Percentiles rank a stretch among this genome's conserved stretches.
Conservation (phyloP, 345 rosid species). For the Brassica incana region DNA sequence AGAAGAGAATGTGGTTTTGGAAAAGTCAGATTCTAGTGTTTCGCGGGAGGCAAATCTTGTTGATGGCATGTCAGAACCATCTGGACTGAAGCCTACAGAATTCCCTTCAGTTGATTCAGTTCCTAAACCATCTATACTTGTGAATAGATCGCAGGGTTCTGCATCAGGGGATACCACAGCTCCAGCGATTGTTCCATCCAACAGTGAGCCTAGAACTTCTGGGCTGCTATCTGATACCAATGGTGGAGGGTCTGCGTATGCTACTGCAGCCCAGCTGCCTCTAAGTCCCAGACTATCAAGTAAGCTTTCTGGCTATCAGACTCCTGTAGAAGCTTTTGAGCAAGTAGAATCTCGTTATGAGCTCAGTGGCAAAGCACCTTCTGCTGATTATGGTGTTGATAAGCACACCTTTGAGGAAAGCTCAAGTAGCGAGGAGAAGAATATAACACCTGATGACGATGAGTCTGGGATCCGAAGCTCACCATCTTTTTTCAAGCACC, state of each 20-base stretch:
- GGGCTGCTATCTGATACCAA: slow-evolving; percentile 45
- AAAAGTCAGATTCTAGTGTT: slow-evolving; percentile 52
- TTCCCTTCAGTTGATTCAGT: slow-evolving; percentile 43
- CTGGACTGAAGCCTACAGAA: slow-evolving; percentile 44
- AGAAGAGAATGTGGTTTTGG: slow-evolving; percentile 59
- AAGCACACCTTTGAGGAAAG: slow-evolving; percentile 52
- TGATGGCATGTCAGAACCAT: slow-evolving; percentile 49
- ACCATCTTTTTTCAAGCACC: not conserved
- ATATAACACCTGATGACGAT: slow-evolving; percentile 50
- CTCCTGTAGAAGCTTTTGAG: slow-evolving; percentile 44
- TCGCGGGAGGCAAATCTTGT: slow-evolving; percentile 40
- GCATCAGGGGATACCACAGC: slow-evolving; percentile 41
- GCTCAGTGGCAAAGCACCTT: slow-evolving; percentile 45
- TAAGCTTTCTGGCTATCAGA: slow-evolving; percentile 52
- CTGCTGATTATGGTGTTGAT: slow-evolving; percentile 50
- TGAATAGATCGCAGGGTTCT: slow-evolving; percentile 41
- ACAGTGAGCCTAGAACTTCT: slow-evolving; percentile 43
- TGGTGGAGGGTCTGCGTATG: slow-evolving; percentile 48
- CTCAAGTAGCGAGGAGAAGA: slow-evolving; percentile 50
- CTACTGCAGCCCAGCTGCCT: slow-evolving; percentile 53
- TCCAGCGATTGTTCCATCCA: slow-evolving; percentile 38
- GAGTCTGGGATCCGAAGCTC: slow-evolving; percentile 45
- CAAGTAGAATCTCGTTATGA: slow-evolving; percentile 44
- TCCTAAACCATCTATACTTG: slow-evolving; percentile 39
- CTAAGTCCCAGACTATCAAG: slow-evolving; percentile 59